Conservation (phyloP, 139 green algal species). For the Haematococcus lacustris region DNA sequence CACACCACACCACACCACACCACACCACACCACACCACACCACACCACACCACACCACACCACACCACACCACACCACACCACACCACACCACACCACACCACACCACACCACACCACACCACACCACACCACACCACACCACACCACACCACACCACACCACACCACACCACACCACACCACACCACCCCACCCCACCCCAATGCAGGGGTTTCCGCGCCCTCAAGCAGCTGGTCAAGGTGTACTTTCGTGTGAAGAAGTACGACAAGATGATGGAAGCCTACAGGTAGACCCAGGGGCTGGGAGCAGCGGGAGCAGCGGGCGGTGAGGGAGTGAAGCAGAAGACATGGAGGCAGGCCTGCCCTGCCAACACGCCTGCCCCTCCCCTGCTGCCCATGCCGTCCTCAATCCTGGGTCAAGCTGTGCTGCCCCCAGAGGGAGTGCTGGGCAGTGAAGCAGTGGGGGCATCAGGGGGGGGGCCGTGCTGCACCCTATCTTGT, state of each 20-base stretch:
- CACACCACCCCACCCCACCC: neutral
- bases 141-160: neutral
- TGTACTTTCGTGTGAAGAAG: slow-evolving; percentile 72
- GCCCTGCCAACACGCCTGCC: too few species aligned
- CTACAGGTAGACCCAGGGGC: too few species aligned
- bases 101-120: neutral
- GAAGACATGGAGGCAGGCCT: too few species aligned
- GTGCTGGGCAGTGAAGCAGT: too few species aligned
- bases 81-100: neutral
- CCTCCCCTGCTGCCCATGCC: too few species aligned
- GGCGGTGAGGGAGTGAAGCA: too few species aligned
- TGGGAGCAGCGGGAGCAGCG: too few species aligned
- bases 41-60: neutral
- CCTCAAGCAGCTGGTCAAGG: slow-evolving; percentile 97
- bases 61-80: neutral
- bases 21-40: neutral
- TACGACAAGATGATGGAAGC: slow-evolving; percentile 77
- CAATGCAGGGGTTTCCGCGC: slow-evolving; percentile 91
- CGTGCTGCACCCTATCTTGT: too few species aligned
- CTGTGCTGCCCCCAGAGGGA: too few species aligned
- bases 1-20: neutral
- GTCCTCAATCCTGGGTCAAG: too few species aligned
- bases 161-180: neutral
- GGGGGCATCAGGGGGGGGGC: too few species aligned
- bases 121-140: neutral